Base-by-base conservation (phyloP, 345 rosid species). In the Xanthoceras sorbifolium region DNA sequence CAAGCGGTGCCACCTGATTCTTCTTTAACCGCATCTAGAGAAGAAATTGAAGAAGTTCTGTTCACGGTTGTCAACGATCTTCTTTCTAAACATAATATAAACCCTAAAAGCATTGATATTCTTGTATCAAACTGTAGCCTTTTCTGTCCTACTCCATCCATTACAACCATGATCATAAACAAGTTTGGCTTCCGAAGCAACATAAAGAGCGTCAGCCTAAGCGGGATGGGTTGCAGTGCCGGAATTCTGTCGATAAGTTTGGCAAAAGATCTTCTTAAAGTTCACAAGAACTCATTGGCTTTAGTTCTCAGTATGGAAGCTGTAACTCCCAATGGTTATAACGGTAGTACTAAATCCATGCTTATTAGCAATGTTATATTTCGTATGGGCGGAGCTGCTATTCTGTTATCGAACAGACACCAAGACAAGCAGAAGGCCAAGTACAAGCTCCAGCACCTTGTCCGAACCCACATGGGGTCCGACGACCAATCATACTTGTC, bases 161-260 rank as follows among this genome's bases (percentile, higher is more conserved):
- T 90, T 25, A 80, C 92, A 0, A 74, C 90, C 55, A 85, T 83
- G 81, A 78, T 88, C 67, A 73, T 85, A 26, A 85, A 85, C 80
- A 82, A 70, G 71, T 89, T 87, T 67, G 86, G 91, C 3, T 67
- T 90, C 71, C 83, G 90, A 46, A 85, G 86, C 65, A 66, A 88
- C 81, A 74, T 90, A n/a, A 86, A 84, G 80, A 89, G 87, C 82
- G 61, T 89, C 75, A 85, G 82, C 79, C 75, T 87, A 48, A 82
- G 93, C 3, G 93, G 93, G 17, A 87, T 89, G 93, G 93, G 93
- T 0, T 89, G 91, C 76, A 87, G 91, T 8, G 93, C 93, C 0
- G 91, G 93, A 36, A 75, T 89, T 68, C 55, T 89, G 65, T 86
- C 93, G 0, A 76, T 86, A 73, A 82, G 87, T 73, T 64, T 89